Conservation (phyloP, 2,329 filamentous ascomycete genomes). For the Myriosclerotinia scirpicola region DNA sequence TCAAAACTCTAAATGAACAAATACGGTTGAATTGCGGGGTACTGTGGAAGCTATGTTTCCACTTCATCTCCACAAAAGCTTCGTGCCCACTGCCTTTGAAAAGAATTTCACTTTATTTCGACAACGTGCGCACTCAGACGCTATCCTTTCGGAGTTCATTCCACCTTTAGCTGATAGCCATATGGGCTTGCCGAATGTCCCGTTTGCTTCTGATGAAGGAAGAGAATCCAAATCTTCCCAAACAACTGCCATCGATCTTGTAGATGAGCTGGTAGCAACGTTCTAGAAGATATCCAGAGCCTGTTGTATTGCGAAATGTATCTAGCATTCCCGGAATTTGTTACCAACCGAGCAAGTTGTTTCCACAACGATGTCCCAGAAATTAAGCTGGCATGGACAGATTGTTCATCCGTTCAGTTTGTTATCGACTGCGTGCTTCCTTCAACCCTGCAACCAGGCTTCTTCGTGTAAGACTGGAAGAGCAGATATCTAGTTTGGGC, state of each 20-base stretch:
- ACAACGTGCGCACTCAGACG: neutral
- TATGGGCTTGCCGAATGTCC: too few species aligned
- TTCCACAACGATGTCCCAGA: neutral
- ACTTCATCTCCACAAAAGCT: slow-evolving; percentile 1
- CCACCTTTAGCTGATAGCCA: neutral
- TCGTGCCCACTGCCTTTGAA: slow-evolving; percentile 13
- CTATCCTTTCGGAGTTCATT: neutral
- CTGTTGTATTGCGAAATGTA: neutral
- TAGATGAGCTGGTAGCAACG: neutral
- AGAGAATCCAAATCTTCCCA: neutral
- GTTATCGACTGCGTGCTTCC: neutral
- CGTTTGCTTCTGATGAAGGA: neutral
- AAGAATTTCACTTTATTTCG: neutral
- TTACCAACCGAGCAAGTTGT: neutral
- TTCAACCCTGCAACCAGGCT: neutral
- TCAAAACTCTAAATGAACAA: neutral
- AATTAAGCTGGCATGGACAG: neutral
- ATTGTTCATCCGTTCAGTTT: neutral
- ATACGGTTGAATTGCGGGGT: neutral
- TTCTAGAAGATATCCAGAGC: neutral
- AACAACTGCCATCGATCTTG: neutral
- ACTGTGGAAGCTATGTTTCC: neutral
- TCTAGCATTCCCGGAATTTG: too few species aligned
- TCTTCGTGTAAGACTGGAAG: slow-evolving; percentile 25
- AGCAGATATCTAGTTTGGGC: slow-evolving; percentile 34